phyloP scores from a whole-genome alignment of 2,329 filamentous ascomycete species.

The Aspergillus pseudoglaucus region DNA sequence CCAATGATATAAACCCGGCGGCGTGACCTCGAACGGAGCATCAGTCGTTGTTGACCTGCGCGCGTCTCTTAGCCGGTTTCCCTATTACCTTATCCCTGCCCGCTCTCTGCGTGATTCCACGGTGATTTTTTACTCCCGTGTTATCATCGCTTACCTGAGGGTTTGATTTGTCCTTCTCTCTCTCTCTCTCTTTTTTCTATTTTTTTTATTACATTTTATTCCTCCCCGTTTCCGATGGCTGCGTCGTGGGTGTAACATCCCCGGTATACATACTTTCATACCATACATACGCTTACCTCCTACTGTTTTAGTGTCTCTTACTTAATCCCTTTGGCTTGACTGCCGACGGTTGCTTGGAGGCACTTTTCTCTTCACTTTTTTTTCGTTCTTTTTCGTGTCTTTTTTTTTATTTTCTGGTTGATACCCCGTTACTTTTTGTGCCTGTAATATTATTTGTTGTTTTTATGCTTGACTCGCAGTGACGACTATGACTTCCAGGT shows the following conservation, averaged over 20 bases:
- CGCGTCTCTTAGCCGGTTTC: constrained; percentile 6
- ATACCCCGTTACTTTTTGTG: constrained; percentile 2
- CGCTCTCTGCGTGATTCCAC: neutral
- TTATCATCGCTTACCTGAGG: constrained; percentile 6
- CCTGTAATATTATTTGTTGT: neutral
- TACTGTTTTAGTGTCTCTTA: constrained; percentile 1
- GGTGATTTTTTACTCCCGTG: neutral
- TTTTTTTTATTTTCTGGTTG: constrained; percentile 5
- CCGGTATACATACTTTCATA: constrained; percentile 7
- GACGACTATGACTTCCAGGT: constrained; percentile 38
- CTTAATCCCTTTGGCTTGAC: neutral
- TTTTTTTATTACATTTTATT: constrained; percentile 2
- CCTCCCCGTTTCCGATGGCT: constrained; percentile 10
- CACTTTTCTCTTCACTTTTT: constrained; percentile 1
- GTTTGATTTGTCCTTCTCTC: constrained; percentile 14
- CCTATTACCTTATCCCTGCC: constrained; percentile 7
- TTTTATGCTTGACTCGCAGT: constrained; percentile 2
- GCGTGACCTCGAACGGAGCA: constrained; percentile 35
- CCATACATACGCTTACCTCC: constrained; percentile 6
- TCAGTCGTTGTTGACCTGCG: constrained; percentile 5
- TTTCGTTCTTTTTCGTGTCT: constrained; percentile 8
- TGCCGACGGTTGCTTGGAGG: neutral
- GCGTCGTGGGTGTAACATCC: constrained; percentile 13
- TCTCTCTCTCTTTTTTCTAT: constrained; percentile 9
- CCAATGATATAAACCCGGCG: constrained; percentile 44